A percentile compares a stretch with the other conserved stretches of the same genome.
phyloP scores from a whole-genome alignment of 2,329 filamentous ascomycete genomes.

The Apiospora sp. region DNA sequence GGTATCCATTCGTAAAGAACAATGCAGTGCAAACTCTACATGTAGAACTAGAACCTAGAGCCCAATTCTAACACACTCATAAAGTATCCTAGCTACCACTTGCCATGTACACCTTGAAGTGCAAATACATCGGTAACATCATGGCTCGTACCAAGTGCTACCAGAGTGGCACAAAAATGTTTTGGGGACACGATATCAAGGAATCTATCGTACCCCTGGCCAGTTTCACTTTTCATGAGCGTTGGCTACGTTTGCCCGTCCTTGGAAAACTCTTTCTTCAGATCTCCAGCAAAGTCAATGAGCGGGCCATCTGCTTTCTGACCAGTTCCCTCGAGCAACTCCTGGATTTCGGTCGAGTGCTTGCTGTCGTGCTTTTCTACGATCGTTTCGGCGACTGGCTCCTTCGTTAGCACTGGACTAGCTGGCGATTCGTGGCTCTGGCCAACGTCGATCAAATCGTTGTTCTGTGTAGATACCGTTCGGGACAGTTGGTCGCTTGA shows the following conservation, averaged over 20 bases:
- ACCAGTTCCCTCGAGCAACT: conserved; percentile 56
- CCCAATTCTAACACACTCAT: not conserved
- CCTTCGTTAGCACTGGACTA: conserved; percentile 27
- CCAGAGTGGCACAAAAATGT: not conserved
- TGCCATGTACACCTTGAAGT: not conserved
- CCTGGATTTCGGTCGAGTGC: conserved; percentile 49
- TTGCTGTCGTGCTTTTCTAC: conserved; percentile 32
- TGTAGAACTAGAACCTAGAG: conserved; percentile 1
- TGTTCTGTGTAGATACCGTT: conserved; percentile 46
- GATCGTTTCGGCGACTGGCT: conserved; percentile 25
- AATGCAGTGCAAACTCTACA: conserved; percentile 17
- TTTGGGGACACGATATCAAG: conserved; percentile 46
- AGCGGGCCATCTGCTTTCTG: conserved; percentile 56
- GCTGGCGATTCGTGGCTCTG: conserved; percentile 24
- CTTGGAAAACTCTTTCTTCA: conserved; percentile 58
- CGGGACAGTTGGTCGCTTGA: conserved; percentile 31
- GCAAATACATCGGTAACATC: not conserved
- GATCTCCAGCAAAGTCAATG: conserved; percentile 63
- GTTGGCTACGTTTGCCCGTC: conserved; percentile 31
- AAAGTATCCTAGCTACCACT: not conserved
- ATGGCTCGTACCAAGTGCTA: not conserved
- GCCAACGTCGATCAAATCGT: conserved; percentile 54
- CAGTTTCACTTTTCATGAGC: conserved; percentile 45
- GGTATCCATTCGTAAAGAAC: conserved; percentile 8
- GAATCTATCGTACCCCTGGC: conserved; percentile 49